Percentiles rank a stretch among this genome's conserved stretches.
Evolutionary conservation across 768 basidiomycete genomes (phyloP).

Genomic region (Candolleomyces aberdarensis): DNA sequence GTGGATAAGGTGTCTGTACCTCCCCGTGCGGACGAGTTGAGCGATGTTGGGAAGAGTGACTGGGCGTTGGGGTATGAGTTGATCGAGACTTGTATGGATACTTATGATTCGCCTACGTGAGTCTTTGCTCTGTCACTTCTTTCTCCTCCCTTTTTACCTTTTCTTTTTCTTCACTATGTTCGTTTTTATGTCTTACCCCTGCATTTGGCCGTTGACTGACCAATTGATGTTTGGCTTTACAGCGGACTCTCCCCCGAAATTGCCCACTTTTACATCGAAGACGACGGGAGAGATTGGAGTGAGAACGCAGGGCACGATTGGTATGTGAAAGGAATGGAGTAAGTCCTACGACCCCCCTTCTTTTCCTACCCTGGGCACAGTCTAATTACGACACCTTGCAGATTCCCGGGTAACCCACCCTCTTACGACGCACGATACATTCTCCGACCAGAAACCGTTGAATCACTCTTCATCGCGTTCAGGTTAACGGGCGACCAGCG

Average conservation of each 20-base stretch:
- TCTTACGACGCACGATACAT: slow-evolving; percentile 91
- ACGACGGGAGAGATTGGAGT: slow-evolving; percentile 47
- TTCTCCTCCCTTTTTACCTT: not conserved
- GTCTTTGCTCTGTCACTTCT: slow-evolving; percentile 20
- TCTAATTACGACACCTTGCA: not conserved
- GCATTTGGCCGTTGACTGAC: no score
- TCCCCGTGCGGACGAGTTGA: slow-evolving; percentile 61
- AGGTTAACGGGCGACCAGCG: slow-evolving; percentile 81
- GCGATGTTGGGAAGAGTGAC: slow-evolving; percentile 63
- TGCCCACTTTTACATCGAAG: slow-evolving; percentile 73
- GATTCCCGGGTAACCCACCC: slow-evolving; percentile 34
- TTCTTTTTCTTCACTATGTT: no score
- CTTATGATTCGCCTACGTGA: slow-evolving; percentile 80
- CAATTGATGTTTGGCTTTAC: slow-evolving; percentile 1
- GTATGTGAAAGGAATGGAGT: slow-evolving; percentile 88
- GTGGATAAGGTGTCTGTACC: slow-evolving; percentile 59
- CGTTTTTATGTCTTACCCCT: no score
- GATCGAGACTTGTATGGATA: slow-evolving; percentile 84
- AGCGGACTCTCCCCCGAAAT: slow-evolving; percentile 90
- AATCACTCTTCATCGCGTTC: slow-evolving; percentile 89
- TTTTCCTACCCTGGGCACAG: not conserved
- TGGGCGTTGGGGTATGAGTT: slow-evolving; percentile 81
- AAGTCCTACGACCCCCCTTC: slow-evolving; percentile 15
- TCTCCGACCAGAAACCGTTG: slow-evolving; percentile 85
- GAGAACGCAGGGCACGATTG: slow-evolving; percentile 60